phyloP scores from a whole-genome alignment of 2,329 filamentous ascomycete genomes.

The Pseudogymnoascus sp. region DNA sequence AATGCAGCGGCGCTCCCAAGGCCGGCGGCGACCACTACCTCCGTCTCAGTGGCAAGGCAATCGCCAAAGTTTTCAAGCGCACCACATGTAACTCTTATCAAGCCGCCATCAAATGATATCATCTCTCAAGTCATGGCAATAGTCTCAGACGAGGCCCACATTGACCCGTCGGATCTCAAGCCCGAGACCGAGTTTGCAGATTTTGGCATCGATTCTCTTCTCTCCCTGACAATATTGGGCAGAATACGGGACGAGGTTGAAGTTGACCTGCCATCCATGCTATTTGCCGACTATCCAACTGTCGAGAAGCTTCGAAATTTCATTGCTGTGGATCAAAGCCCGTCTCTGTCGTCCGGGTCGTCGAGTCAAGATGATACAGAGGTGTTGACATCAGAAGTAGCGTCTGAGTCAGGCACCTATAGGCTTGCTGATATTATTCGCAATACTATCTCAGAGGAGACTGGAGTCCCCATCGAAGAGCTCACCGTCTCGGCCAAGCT shows the following conservation, averaged over 20 bases:
- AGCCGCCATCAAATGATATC: background rate
- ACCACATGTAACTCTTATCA: background rate
- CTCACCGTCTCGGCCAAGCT: conserved; percentile 4
- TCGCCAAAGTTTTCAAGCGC: background rate
- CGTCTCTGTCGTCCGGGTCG: background rate
- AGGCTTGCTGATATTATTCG: background rate
- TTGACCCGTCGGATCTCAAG: conserved; percentile 20
- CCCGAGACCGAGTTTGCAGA: conserved; percentile 26
- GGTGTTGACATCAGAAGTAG: background rate
- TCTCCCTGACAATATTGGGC: conserved; percentile 27
- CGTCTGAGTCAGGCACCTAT: background rate
- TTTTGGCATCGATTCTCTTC: conserved; percentile 31
- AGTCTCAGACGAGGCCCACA: conserved; percentile 28
- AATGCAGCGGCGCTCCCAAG: background rate
- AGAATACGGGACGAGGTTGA: conserved; percentile 29
- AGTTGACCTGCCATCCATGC: conserved; percentile 19
- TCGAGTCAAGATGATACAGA: background rate
- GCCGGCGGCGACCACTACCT: background rate
- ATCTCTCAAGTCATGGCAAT: conserved; percentile 16
- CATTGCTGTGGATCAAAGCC: background rate
- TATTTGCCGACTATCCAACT: conserved; percentile 27
- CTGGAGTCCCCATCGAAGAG: background rate
- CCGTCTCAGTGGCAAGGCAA: background rate
- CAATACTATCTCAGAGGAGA: conserved; percentile 10
- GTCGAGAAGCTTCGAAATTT: conserved; percentile 10